A percentile compares a stretch with the other conserved stretches of the same genome.
Evolutionary conservation across 106 monocot species (phyloP).

Genomic region (Ottelia alismoides): DNA sequence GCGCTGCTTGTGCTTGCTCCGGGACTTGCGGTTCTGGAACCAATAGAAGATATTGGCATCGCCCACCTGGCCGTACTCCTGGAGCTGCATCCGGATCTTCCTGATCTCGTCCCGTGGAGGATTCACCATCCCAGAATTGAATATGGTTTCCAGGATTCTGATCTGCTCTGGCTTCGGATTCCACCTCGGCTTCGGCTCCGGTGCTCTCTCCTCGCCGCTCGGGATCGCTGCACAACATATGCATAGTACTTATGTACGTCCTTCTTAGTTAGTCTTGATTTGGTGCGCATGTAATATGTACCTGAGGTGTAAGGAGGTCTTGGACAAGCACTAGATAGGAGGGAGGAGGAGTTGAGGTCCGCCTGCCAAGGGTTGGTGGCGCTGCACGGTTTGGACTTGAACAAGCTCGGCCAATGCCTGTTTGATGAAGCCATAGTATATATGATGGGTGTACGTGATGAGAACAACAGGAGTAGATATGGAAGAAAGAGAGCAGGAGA

Average conservation of each 20-base stretch:
- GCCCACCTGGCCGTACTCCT: conserved; percentile 8
- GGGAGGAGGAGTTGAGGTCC: conserved; percentile 62
- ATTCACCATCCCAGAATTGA: conserved; percentile 14
- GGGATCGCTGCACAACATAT: conserved; percentile 1
- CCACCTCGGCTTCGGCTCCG: conserved; percentile 36
- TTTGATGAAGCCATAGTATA: conserved; percentile 91
- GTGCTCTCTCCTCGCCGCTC: conserved; percentile 51
- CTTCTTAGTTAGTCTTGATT: too few relatives aligned
- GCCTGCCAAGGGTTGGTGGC: conserved; percentile 62
- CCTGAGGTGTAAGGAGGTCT: conserved; percentile 52
- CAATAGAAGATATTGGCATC: conserved; percentile 18
- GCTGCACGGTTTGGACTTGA: conserved; percentile 92
- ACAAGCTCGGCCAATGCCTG: conserved; percentile 99
- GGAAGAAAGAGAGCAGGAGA: not conserved
- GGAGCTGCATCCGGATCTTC: conserved; percentile 2
- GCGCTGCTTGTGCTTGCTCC: conserved; percentile 5
- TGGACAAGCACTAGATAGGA: conserved; percentile 32
- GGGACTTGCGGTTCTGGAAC: conserved; percentile 15
- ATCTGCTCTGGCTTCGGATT: conserved; percentile 16
- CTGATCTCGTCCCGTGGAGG: conserved; percentile 11
- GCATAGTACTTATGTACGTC: too few relatives aligned
- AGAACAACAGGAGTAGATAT: too few relatives aligned
- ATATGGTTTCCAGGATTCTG: conserved; percentile 9
- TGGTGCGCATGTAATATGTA: too few relatives aligned
- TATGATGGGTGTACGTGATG: conserved; percentile 10